Conservation (phyloP, 2,329 filamentous ascomycete species). For the Botrytis fabae region DNA sequence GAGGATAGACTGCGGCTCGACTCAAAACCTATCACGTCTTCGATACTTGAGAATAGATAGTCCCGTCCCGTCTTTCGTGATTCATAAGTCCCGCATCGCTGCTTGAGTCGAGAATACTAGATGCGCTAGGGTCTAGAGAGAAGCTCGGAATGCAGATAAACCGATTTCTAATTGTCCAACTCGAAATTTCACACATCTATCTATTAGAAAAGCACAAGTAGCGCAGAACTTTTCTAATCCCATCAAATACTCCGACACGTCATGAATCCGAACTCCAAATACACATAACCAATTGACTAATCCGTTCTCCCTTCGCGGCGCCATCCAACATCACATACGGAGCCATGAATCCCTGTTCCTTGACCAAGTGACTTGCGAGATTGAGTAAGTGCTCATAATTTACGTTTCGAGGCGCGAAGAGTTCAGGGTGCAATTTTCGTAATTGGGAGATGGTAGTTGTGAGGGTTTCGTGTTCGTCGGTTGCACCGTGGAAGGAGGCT, state of each 20-base stretch:
- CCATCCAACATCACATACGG: conserved; percentile 23
- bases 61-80: no score
- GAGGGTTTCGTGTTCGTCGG: conserved; percentile 7
- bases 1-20: background rate
- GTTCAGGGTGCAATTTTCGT: background rate
- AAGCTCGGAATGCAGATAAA: no score
- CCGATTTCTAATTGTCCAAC: no score
- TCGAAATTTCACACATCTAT: background rate
- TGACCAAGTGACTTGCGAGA: conserved; percentile 31
- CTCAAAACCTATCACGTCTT: background rate
- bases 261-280: background rate
- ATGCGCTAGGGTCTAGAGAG: no score
- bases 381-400: conserved; percentile 19
- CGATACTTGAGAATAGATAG: no score
- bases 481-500: background rate
- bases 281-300: conserved; percentile 21
- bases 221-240: background rate
- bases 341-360: conserved; percentile 28
- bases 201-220: rapidly evolving
- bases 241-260: no score
- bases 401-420: background rate
- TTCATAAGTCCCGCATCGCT: rapidly evolving
- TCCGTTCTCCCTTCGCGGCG: background rate
- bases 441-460: background rate
- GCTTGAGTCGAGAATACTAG: background rate